These are phyloP conservation scores for Amauroascus niger DNA, from an alignment of 2,329 filamentous ascomycete genomes.

Conservation along the genomic window DNA sequence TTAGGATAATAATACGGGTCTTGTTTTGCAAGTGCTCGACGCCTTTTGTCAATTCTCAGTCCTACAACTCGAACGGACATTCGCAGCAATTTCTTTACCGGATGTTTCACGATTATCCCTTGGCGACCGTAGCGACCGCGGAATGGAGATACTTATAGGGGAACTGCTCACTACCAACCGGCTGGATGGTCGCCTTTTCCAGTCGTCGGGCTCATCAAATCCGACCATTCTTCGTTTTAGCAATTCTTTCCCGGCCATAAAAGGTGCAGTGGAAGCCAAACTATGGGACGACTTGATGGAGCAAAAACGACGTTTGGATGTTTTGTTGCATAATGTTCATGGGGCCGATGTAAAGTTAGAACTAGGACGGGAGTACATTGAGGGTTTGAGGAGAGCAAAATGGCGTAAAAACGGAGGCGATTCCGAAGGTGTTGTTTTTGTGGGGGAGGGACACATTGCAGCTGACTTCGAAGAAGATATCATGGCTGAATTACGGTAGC, in stretches of 20 bases:
- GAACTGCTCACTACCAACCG: constrained; percentile 43
- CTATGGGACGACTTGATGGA: constrained; percentile 30
- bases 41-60: constrained; percentile 70
- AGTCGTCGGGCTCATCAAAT: constrained; percentile 29
- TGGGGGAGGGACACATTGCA: constrained; percentile 14
- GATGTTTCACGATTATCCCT: constrained; percentile 35
- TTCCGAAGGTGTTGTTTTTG: constrained; percentile 10
- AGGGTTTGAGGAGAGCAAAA: constrained; percentile 42
- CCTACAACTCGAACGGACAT: constrained; percentile 61
- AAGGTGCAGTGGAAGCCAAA: neutral
- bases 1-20: constrained; percentile 60
- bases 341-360: constrained; percentile 48
- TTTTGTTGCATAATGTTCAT: constrained; percentile 44
- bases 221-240: constrained; percentile 48
- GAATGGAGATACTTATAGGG: constrained; percentile 30
- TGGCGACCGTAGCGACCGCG: constrained; percentile 20
- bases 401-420: constrained; percentile 27
- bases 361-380: constrained; percentile 51
- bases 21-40: constrained; percentile 59
- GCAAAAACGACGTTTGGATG: constrained; percentile 43
- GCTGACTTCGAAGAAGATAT: constrained; percentile 33
- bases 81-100: constrained; percentile 51
- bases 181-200: constrained; percentile 44
- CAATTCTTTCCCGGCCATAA: constrained; percentile 20
- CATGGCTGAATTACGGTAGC: constrained; percentile 25